Percentiles rank a stretch among this genome's conserved stretches.
phyloP scores from a whole-genome alignment of 768 basidiomycete species.

The Mycena amicta region DNA sequence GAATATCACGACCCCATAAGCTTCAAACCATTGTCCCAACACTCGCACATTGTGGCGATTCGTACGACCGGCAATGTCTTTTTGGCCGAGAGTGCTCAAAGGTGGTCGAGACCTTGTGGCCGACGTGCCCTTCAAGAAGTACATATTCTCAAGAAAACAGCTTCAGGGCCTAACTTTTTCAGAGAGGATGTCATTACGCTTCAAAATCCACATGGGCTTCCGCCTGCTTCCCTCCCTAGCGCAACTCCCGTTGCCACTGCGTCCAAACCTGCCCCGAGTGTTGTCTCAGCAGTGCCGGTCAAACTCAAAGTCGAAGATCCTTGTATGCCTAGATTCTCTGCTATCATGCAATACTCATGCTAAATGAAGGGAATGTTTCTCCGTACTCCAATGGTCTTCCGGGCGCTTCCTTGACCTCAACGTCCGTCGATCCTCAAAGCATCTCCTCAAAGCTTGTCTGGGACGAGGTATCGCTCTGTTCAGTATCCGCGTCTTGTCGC shows the following conservation, averaged over 20 bases:
- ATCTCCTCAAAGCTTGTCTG: conserved; percentile 82
- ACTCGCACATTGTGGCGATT: conserved; percentile 92
- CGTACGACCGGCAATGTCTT: conserved; percentile 92
- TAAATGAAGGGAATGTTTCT: conserved; percentile 76
- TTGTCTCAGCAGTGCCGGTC: conserved; percentile 35
- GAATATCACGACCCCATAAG: conserved; percentile 96
- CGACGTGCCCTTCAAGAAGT: conserved; percentile 88
- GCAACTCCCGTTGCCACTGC: conserved; percentile 31
- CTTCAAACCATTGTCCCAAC: conserved; percentile 96
- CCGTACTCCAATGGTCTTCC: conserved; percentile 88
- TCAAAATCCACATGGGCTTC: conserved; percentile 85
- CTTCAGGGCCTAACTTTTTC: conserved; percentile 12
- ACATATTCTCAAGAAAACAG: conserved; percentile 16
- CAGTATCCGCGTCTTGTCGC: neutral
- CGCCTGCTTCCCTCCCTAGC: conserved; percentile 51
- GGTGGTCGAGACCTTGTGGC: conserved; percentile 84
- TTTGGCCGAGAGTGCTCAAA: conserved; percentile 85
- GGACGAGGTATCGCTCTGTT: conserved; percentile 71
- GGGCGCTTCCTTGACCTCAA: conserved; percentile 93
- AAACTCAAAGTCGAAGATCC: conserved; percentile 63
- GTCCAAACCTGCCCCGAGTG: conserved; percentile 32
- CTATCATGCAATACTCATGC: neutral
- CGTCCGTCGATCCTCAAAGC: conserved; percentile 77
- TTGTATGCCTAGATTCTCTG: conserved; percentile 49
- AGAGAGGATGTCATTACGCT: conserved; percentile 92